Conservation (phyloP, 257 asterid genomes). For the Avicennia marina region DNA sequence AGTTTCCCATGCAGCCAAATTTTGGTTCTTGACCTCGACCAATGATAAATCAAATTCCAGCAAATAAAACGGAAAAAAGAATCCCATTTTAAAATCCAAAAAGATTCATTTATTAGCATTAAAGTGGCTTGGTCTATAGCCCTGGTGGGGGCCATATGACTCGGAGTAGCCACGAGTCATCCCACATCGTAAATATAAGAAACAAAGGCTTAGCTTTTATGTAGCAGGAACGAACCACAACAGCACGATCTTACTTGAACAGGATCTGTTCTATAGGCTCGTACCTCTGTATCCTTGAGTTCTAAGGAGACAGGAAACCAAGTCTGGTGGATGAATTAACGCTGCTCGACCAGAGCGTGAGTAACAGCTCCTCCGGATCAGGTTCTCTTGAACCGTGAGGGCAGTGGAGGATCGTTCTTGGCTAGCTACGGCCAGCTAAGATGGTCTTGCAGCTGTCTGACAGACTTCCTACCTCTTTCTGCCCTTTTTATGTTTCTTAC, state of each 20-base stretch:
- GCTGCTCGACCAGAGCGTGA: slow-evolving; percentile 11
- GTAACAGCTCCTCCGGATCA: neutral
- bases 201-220: neutral
- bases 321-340: neutral
- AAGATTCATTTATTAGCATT: too few relatives aligned
- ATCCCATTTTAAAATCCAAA: too few relatives aligned
- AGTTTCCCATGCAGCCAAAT: too few relatives aligned
- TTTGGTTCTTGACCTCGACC: too few relatives aligned
- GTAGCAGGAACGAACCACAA: neutral
- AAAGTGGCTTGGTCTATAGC: too few relatives aligned
- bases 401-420: slow-evolving; percentile 9
- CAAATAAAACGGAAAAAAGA: too few relatives aligned
- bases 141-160: too few relatives aligned
- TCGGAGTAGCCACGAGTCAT: too few relatives aligned
- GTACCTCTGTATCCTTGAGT: slow-evolving; percentile 15
- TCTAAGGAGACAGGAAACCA: slow-evolving; percentile 12
- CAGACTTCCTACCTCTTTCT: too few relatives aligned
- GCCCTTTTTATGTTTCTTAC: too few relatives aligned
- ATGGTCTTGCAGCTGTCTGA: slow-evolving; percentile 1
- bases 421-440: neutral
- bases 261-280: neutral
- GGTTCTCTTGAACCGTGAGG: neutral
- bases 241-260: neutral
- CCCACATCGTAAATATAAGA: too few relatives aligned
- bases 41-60: too few relatives aligned